Conservation (phyloP, 2,329 filamentous ascomycete species). For the Colletotrichum limetticola region DNA sequence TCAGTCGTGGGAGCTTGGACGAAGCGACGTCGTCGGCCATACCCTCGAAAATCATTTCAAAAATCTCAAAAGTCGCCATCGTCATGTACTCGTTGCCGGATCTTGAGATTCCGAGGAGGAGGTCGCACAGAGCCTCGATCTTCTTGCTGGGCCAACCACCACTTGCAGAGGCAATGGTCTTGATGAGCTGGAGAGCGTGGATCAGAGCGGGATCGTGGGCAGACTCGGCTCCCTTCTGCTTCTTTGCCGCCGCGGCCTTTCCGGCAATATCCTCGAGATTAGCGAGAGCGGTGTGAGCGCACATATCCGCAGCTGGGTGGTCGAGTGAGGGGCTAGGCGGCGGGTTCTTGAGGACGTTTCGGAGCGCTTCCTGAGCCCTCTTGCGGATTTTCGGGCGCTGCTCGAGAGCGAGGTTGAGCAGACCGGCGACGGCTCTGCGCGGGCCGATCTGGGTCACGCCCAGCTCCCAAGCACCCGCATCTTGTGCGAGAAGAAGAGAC, state of each 20-base stretch:
- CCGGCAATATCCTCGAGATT: slow-evolving; percentile 80
- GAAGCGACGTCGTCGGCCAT: slow-evolving; percentile 92
- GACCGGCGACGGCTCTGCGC: slow-evolving; percentile 84
- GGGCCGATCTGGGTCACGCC: slow-evolving; percentile 86
- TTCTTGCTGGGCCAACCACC: slow-evolving; percentile 97
- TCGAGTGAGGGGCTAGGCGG: slow-evolving; percentile 93
- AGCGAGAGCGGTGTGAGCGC: slow-evolving; percentile 88
- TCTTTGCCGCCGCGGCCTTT: slow-evolving; percentile 71
- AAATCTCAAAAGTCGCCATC: slow-evolving; percentile 96
- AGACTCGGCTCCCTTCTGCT: slow-evolving; percentile 67
- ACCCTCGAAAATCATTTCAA: slow-evolving; percentile 94
- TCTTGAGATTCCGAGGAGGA: slow-evolving; percentile 87
- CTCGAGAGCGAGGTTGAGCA: slow-evolving; percentile 87
- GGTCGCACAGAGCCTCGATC: slow-evolving; percentile 90
- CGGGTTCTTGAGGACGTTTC: slow-evolving; percentile 83
- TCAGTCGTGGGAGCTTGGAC: slow-evolving; percentile 85
- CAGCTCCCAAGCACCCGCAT: slow-evolving; percentile 87
- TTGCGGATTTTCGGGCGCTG: slow-evolving; percentile 93
- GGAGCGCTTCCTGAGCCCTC: slow-evolving; percentile 89
- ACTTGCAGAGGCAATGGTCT: slow-evolving; percentile 86
- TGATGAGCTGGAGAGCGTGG: slow-evolving; percentile 91
- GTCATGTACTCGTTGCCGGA: slow-evolving; percentile 96
- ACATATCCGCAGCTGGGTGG: slow-evolving; percentile 95
- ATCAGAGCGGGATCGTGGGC: slow-evolving; percentile 86
- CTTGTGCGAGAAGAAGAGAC: slow-evolving; percentile 89